Base-by-base conservation (phyloP, 352 stramenopile genomes). In the Phytophthora europaea region DNA sequence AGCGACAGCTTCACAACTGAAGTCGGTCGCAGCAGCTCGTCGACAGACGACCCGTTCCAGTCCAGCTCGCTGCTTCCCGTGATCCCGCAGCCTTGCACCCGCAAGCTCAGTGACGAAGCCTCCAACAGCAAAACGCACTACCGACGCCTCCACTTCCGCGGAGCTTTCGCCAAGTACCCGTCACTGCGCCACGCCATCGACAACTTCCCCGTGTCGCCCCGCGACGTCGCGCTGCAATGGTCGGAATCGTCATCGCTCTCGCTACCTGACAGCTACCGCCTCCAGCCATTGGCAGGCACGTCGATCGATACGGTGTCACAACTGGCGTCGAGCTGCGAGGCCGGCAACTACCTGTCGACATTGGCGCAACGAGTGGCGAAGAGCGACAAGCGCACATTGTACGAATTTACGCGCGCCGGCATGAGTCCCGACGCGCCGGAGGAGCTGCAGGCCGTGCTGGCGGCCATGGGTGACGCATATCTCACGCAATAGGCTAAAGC, bases 361-460 rank as follows among this genome's bases (percentile, higher is more conserved):
- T 61, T 92, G 28, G 82, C 78, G 33, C 72, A 75, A 33, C 75
- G 69, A 23, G 75, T 80, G 8, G 64, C 73, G 38, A 73, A 61
- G 36, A 84, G 58, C 20, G 84, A 94, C 68, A 84, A 82, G 23
- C 85, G 89, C 33, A 83, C 92, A 6, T 61, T 93, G 34, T 92
- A 90, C 68, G 87, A 96, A 67, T 96, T 91, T 55, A 90, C 81
- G 13, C 77, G 85, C 55, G 75, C 82, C 7, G 89, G 89, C 4
- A 94, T 96, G 89, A 91, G 80, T 67, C 68, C 81, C 1, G 89
- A 96, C 53, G 89, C 84, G 1, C 57, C 86, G 0, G 79, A 90
- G 53, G 87, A 96, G 45, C 61, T 94, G 15, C 71, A 84, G 43
- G 80, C 82, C 8, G 54, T 76, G 18, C 66, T 96, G n/a, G 71